These are phyloP conservation scores for Solanum appendiculatum DNA, from an alignment of 257 asterid species.

Conservation along the genomic window DNA sequence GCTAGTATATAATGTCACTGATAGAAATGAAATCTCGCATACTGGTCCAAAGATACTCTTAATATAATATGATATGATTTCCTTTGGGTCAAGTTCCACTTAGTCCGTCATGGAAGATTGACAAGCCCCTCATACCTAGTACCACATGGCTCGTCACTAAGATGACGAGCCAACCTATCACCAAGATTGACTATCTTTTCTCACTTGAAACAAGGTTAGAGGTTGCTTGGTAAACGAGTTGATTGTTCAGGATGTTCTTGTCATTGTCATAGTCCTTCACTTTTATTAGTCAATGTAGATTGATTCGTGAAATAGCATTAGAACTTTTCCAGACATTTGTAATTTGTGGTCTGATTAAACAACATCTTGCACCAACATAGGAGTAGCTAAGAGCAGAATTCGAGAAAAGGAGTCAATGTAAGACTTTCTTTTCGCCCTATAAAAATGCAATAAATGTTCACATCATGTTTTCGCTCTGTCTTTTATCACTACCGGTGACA, in stretches of 20 bases:
- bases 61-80: background rate
- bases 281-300: background rate
- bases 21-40: no score
- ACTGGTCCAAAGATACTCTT: background rate
- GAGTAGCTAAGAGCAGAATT: background rate
- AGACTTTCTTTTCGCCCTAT: background rate
- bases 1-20: background rate
- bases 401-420: background rate
- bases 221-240: background rate
- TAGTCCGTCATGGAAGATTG: background rate
- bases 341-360: no score
- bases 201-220: background rate
- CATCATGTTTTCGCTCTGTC: background rate
- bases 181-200: background rate
- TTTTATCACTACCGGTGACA: conserved; percentile 23
- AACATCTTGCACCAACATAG: background rate
- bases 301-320: background rate
- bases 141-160: background rate
- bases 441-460: background rate
- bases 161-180: background rate
- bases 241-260: background rate
- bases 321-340: background rate
- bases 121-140: background rate
- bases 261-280: rapidly evolving
- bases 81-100: background rate